Evolutionary conservation across 352 stramenopile species (phyloP), one percentile per base, ranked within the genome.

Genomic region (Phytopythium helicoides): DNA sequence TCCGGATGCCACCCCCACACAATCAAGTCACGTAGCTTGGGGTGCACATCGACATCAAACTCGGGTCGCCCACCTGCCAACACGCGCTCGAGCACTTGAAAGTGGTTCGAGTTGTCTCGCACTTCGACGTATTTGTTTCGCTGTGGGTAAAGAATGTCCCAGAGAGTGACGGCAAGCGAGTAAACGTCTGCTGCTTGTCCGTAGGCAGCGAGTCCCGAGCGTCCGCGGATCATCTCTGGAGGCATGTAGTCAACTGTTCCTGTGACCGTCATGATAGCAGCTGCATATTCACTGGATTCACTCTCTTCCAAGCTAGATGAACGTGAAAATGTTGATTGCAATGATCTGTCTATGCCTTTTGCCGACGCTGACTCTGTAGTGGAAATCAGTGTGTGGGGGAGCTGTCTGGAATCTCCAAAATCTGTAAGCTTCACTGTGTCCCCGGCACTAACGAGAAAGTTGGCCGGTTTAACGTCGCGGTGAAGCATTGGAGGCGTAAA

Each of bases 211-310:
- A 72, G n/a, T 4, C 76, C 73, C 16, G 55, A 65, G 22, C 62
- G 53, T 3, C 76, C 73, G 44, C 83, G 79, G 50, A 92, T 87
- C 6, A 92, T 61, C 51, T 92, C 81, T 0, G 81, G 81, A 8
- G 81, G 77, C 80, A 92, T 92, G 59, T 89, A 88, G 21, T 85
- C 68, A 1, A 85, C 73, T 0, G 81, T 91, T 1, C 81, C 81
- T 23, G 78, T 77, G 1, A 91, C 78, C 10, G 71, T 80, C 71
- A 83, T 72, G 39, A 86, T 68, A 21, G 47, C 74, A n/a, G n/a
- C n/a, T n/a, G n/a, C n/a, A n/a, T n/a, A n/a, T n/a, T n/a, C n/a
- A n/a, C n/a, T n/a, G n/a, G n/a, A n/a, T n/a, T n/a, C n/a, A n/a
- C n/a, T n/a, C n/a, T n/a, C n/a, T n/a, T n/a, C n/a, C n/a, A n/a